Conservation (phyloP, 2,329 filamentous ascomycete species). For the Dothideomycetes sp. region DNA sequence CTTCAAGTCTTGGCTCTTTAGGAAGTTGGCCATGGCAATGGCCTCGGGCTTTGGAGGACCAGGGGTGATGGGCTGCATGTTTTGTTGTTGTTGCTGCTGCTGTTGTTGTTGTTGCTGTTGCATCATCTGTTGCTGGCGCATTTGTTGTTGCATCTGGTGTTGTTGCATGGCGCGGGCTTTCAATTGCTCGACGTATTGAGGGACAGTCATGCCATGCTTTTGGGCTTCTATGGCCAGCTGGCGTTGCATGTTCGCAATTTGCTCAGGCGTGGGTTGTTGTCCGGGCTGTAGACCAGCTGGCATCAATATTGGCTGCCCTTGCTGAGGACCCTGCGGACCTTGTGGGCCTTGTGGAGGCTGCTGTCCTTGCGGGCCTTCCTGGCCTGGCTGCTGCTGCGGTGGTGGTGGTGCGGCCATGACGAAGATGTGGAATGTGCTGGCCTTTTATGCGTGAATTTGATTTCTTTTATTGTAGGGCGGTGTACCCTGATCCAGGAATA, state of each 20-base stretch:
- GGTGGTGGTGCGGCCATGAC: conserved; percentile 18
- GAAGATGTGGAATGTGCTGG: too few relatives aligned
- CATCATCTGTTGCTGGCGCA: conserved; percentile 27
- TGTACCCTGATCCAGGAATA: too few relatives aligned
- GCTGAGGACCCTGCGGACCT: neutral
- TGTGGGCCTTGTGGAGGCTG: neutral
- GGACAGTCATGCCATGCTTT: conserved; percentile 74
- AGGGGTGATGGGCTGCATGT: conserved; percentile 59
- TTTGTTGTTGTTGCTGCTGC: conserved; percentile 35
- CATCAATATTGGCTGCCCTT: conserved; percentile 5
- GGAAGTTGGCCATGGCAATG: conserved; percentile 79
- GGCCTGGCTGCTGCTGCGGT: conserved; percentile 10
- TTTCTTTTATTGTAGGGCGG: too few relatives aligned
- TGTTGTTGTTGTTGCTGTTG: conserved; percentile 21
- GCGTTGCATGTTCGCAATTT: conserved; percentile 74
- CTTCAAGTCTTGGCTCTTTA: conserved; percentile 78
- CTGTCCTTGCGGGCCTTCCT: conserved; percentile 4
- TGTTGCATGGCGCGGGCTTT: conserved; percentile 47
- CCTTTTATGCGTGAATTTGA: too few relatives aligned
- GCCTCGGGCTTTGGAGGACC: conserved; percentile 83
- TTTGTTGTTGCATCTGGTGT: conserved; percentile 42
- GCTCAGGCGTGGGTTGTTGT: conserved; percentile 64
- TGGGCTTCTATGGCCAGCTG: conserved; percentile 75
- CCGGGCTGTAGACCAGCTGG: conserved; percentile 25
- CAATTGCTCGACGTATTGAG: conserved; percentile 61